Evolutionary conservation across 1,139 yeast species (phyloP).

Genomic region (Yamadazyma atmosphaerica): DNA sequence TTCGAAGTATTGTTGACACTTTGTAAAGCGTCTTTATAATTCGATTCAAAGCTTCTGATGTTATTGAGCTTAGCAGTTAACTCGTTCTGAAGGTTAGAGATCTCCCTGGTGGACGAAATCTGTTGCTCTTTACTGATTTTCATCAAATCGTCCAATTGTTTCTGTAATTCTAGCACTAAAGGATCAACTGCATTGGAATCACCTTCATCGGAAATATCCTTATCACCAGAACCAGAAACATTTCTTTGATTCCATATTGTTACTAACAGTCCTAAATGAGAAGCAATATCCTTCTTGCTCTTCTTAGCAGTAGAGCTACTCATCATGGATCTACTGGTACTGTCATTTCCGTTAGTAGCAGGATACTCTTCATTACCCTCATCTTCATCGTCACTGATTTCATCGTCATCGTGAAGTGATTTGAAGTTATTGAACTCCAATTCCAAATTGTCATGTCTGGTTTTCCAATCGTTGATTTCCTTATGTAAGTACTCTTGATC

Average conservation of each 20-base stretch:
- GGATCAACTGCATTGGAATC: slow-evolving; percentile 21
- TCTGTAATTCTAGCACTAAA: slow-evolving; percentile 42
- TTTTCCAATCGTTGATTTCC: slow-evolving; percentile 49
- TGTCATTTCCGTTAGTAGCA: slow-evolving; percentile 15
- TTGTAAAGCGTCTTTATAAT: slow-evolving; percentile 69
- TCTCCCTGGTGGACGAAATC: slow-evolving; percentile 30
- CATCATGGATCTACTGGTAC: slow-evolving; percentile 27
- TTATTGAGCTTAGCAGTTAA: slow-evolving; percentile 28
- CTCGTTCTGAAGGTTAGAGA: slow-evolving; percentile 36
- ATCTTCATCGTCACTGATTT: slow-evolving; percentile 27
- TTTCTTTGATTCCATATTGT: slow-evolving; percentile 30
- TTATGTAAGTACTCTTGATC: slow-evolving; percentile 48
- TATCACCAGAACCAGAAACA: slow-evolving; percentile 5
- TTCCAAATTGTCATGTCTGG: slow-evolving; percentile 43
- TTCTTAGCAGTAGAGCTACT: slow-evolving; percentile 24
- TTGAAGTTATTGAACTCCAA: slow-evolving; percentile 47
- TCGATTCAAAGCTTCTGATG: slow-evolving; percentile 48
- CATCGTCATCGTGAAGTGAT: slow-evolving; percentile 36
- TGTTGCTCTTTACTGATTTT: slow-evolving; percentile 41
- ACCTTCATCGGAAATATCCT: slow-evolving; percentile 4
- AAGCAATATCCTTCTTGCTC: slow-evolving; percentile 37
- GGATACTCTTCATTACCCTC: slow-evolving; percentile 19
- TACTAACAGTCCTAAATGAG: slow-evolving; percentile 42
- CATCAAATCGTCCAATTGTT: slow-evolving; percentile 49
- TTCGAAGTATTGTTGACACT: slow-evolving; percentile 73